Evolutionary conservation across 1,139 yeast genomes (phyloP).

Genomic region (Candida smagusa): DNA sequence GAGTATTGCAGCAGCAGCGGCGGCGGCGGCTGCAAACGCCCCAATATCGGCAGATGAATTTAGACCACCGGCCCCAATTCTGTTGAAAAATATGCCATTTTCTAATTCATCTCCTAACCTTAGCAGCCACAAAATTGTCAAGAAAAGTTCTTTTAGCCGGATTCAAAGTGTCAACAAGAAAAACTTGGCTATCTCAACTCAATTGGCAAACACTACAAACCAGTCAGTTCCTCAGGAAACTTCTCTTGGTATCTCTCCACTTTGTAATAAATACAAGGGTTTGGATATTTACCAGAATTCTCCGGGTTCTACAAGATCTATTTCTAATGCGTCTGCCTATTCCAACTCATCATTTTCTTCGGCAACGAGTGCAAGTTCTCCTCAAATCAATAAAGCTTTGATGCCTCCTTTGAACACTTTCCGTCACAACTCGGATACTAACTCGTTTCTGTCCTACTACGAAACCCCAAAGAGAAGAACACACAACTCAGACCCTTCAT

Average conservation of each 20-base stretch:
- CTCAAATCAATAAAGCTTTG: conserved; percentile 9
- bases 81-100: conserved; percentile 13
- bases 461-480: conserved; percentile 20
- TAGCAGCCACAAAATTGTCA: conserved; percentile 15
- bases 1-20: neutral
- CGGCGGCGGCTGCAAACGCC: conserved; percentile 3
- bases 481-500: conserved; percentile 16
- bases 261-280: conserved; percentile 20
- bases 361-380: conserved; percentile 5
- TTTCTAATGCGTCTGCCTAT: conserved; percentile 13
- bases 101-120: conserved; percentile 14
- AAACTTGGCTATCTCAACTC: conserved; percentile 18
- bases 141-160: conserved; percentile 21
- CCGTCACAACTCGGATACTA: conserved; percentile 27
- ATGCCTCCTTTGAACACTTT: conserved; percentile 25
- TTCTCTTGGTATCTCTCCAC: conserved; percentile 17
- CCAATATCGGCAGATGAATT: conserved; percentile 8
- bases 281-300: conserved; percentile 16
- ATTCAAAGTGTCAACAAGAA: conserved; percentile 16
- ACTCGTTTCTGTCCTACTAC: conserved; percentile 13
- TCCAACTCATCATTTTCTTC: conserved; percentile 9
- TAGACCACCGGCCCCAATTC: conserved; percentile 14
- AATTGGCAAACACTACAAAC: conserved; percentile 10
- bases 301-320: conserved; percentile 12
- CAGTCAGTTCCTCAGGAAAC: conserved; percentile 12